These are phyloP conservation scores for Posidonia australis DNA, from an alignment of 106 monocot genomes.

Conservation along the genomic window DNA sequence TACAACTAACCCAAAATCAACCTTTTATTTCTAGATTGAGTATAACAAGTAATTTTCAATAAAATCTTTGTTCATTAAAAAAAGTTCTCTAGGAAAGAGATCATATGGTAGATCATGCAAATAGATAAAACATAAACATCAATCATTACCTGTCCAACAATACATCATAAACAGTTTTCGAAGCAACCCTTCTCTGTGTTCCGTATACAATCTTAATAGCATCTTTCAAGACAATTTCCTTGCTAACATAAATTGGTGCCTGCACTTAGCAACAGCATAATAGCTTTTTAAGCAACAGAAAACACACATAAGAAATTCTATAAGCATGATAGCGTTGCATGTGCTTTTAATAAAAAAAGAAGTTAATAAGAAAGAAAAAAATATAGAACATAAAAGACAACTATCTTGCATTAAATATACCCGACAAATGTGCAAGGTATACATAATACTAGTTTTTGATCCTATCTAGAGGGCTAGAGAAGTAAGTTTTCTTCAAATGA, in stretches of 20 bases:
- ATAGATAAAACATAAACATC: not conserved
- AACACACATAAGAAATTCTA: not conserved
- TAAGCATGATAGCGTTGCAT: not conserved
- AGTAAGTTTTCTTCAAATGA: too few species aligned
- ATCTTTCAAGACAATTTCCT: conserved; percentile 51
- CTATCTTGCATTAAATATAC: too few species aligned
- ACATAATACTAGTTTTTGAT: too few species aligned
- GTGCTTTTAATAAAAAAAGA: not conserved
- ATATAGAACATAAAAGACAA: not conserved
- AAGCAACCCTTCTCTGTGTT: conserved; percentile 30
- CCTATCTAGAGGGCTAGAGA: too few species aligned
- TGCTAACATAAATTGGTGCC: conserved; percentile 64
- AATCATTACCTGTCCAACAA: conserved; percentile 45
- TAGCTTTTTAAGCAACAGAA: not conserved
- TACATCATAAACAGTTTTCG: conserved; percentile 46
- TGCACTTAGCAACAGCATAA: conserved; percentile 10
- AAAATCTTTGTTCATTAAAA: too few species aligned
- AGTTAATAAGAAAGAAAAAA: not conserved
- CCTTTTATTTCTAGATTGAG: too few species aligned
- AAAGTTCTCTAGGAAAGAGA: not conserved
- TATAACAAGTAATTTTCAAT: too few species aligned
- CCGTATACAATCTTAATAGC: conserved; percentile 51
- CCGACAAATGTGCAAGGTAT: too few species aligned
- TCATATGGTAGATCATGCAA: not conserved
- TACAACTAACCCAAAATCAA: too few species aligned